phyloP scores from a whole-genome alignment of 768 basidiomycete genomes.

The Suillus lakei region DNA sequence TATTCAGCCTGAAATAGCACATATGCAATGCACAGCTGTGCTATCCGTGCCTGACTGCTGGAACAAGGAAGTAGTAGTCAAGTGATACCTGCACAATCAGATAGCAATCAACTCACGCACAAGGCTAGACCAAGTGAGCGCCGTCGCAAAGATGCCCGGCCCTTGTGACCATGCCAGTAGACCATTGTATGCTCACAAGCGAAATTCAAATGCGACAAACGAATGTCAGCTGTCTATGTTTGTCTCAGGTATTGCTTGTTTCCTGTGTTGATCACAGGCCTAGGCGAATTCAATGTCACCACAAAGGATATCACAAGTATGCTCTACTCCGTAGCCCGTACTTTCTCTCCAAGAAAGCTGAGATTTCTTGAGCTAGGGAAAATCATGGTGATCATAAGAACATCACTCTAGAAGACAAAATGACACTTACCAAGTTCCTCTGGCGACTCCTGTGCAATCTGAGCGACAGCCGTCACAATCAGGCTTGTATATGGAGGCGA shows the following conservation, averaged over 20 bases:
- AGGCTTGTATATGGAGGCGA: neutral
- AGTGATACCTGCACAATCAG: neutral
- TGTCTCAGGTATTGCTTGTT: neutral
- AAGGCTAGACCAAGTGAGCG: neutral
- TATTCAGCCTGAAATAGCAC: neutral
- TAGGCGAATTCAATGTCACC: neutral
- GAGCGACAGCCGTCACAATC: neutral
- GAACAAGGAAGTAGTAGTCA: neutral
- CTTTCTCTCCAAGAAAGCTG: neutral
- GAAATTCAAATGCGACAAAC: neutral
- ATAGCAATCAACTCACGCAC: neutral
- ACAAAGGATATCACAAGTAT: neutral
- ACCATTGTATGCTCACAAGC: neutral
- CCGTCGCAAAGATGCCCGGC: neutral
- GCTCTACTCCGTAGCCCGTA: neutral
- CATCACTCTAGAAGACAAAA: neutral
- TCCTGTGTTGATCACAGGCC: neutral
- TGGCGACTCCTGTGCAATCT: conserved; percentile 36
- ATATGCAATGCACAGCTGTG: neutral
- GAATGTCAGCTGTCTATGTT: neutral
- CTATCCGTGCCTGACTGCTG: neutral
- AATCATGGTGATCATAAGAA: neutral
- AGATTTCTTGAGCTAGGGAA: neutral
- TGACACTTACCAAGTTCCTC: conserved; percentile 31
- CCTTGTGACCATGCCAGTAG: neutral